phyloP scores from a whole-genome alignment of 192 early-diverging fungal genomes.

The Linnemannia elongata region DNA sequence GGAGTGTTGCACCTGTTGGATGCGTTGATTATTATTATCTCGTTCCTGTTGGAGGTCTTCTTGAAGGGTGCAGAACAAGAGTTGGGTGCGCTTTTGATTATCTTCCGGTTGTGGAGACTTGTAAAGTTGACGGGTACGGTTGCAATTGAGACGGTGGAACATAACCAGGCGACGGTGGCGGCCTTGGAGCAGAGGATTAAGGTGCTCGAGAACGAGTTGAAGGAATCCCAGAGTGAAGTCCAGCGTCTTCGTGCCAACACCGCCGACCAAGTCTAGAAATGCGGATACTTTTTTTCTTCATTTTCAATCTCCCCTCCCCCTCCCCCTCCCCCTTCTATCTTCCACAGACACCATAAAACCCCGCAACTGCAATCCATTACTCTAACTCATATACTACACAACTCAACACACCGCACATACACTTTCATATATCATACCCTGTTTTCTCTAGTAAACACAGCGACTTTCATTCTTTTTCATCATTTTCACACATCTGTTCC shows the following conservation, averaged over 20 bases:
- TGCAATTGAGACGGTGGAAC: constrained; percentile 57
- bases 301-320: neutral
- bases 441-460: neutral
- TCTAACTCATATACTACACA: no score
- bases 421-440: neutral
- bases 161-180: constrained; percentile 11
- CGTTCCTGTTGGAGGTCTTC: constrained; percentile 65
- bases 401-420: no score
- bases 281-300: neutral
- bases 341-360: neutral
- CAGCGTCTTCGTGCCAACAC: constrained; percentile 46
- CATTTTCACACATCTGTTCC: no score
- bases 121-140: constrained; percentile 64
- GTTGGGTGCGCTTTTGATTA: constrained; percentile 63
- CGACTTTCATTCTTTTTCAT: neutral
- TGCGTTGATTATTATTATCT: constrained; percentile 61
- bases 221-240: constrained; percentile 32
- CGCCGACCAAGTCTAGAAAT: constrained; percentile 25
- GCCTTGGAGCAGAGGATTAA: constrained; percentile 12
- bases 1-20: constrained; percentile 65
- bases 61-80: constrained; percentile 67
- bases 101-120: constrained; percentile 70
- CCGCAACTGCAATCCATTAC: neutral
- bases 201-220: constrained; percentile 21
- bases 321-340: neutral